Evolutionary conservation across 208 protist genomes (phyloP), one percentile per base, ranked within the genome.

Genomic region (Porcisia deanei): DNA sequence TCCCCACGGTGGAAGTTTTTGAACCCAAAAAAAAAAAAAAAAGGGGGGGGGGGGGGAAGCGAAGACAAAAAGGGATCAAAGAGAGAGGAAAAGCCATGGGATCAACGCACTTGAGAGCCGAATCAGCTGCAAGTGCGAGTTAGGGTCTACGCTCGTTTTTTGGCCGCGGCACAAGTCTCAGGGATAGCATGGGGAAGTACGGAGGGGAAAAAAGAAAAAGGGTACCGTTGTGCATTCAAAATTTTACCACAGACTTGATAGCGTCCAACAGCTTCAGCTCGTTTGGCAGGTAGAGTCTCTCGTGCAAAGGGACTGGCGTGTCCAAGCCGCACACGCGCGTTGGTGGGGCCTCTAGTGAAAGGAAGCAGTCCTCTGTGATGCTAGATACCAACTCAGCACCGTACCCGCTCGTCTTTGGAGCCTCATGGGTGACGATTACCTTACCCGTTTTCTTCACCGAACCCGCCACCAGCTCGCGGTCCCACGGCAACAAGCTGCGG

Each of bases 291-390:
- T 99, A 99, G 53, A 98, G 86, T 59, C 91, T 83, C 86, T 99
- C 98, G 79, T 99, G 98, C 60, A 99, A 84, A 59, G 98, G 98
- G 83, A 99, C 98, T 16, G 98, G 98, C 9, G 97, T 99, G 86
- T 99, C 98, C 41, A 97, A 95, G 53, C 98, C 98, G 85, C 97
- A 99, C n/a, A 99, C 95, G 49, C 98, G 91, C 76, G 83, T 90
- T n/a, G 99, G 95, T 53, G 98, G 98, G 9, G 98, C 95, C 85
- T 99, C 97, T 14, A 99, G 88, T 30, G 91, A 93, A 9, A 98
- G 88, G 83, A 99, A 99, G 84, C 97, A 98, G 76, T 96, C 87
- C 81, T 97, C 83, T 71, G 91, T 87, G 45, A 99, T 96, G 25
- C 96, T 93, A 39, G 96, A 88, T 25, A 97, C 83, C 22, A 99